Percentiles rank a stretch among this genome's conserved stretches.
Evolutionary conservation across 441 rosid species (phyloP).

Genomic region (Bocquillonia castaneifolia): DNA sequence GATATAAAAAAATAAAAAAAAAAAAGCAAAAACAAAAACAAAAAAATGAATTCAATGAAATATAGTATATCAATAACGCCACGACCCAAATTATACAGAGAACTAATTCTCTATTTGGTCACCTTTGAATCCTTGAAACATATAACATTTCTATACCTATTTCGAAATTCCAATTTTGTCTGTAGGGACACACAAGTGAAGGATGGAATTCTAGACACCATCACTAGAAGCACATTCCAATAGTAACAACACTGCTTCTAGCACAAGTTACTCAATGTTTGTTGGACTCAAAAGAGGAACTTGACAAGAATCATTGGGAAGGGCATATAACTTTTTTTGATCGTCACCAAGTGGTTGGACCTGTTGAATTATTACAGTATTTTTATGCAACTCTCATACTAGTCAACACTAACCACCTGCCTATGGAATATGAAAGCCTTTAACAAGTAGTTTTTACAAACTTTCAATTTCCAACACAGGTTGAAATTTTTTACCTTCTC

Average conservation of each 20-base stretch:
- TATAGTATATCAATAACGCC: too few species aligned
- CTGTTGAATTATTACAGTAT: neutral
- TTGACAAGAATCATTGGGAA: too few species aligned
- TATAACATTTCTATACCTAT: too few species aligned
- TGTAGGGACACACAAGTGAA: neutral
- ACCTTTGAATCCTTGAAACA: too few species aligned
- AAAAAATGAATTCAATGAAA: too few species aligned
- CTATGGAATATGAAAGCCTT: neutral
- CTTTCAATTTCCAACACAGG: conserved; percentile 13
- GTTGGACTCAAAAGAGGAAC: too few species aligned
- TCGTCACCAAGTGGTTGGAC: neutral
- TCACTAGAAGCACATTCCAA: neutral
- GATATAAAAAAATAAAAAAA: too few species aligned
- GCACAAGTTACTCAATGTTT: neutral
- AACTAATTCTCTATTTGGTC: too few species aligned
- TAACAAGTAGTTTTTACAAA: neutral
- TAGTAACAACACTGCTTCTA: neutral
- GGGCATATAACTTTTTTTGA: too few species aligned
- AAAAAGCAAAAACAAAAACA: too few species aligned
- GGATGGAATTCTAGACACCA: neutral
- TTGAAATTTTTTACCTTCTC: conserved; percentile 45
- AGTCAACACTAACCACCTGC: neutral
- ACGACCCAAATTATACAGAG: too few species aligned
- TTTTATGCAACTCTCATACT: neutral
- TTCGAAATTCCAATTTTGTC: too few species aligned